Evolutionary conservation across 148 eudicot genomes (phyloP).

Genomic region (Persicaria maculosa): DNA sequence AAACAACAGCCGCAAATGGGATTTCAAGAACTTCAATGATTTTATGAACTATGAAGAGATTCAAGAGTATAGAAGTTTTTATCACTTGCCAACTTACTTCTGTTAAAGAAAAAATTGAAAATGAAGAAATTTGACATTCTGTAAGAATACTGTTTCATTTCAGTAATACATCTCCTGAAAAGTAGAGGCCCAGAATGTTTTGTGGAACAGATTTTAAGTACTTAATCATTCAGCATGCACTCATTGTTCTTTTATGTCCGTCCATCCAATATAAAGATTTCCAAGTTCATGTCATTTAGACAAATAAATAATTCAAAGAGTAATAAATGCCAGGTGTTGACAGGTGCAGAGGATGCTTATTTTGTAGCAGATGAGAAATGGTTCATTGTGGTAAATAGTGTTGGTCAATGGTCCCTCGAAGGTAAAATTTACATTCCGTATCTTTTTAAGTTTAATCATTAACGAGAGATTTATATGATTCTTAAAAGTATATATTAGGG

Average conservation of each 20-base stretch:
- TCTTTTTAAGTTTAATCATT: not conserved
- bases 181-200: not conserved
- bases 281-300: not conserved
- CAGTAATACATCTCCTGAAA: not conserved
- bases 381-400: slow-evolving; percentile 91
- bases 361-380: slow-evolving; percentile 50
- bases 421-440: slow-evolving; percentile 31
- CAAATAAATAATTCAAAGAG: slow-evolving; percentile 48
- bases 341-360: slow-evolving; percentile 91
- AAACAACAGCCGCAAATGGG: not conserved
- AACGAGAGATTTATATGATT: not conserved
- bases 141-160: not conserved
- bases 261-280: not conserved
- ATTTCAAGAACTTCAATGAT: not conserved
- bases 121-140: not conserved
- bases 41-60: not conserved
- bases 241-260: not conserved
- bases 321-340: slow-evolving; percentile 90
- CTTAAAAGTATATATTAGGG: not conserved
- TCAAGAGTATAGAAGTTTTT: not conserved
- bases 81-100: not conserved
- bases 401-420: slow-evolving; percentile 74
- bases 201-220: not conserved
- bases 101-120: not conserved
- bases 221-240: not conserved